Percentiles rank a stretch among this genome's conserved stretches.
phyloP scores from a whole-genome alignment of 306 rosid species.

The Alnus rubra region DNA sequence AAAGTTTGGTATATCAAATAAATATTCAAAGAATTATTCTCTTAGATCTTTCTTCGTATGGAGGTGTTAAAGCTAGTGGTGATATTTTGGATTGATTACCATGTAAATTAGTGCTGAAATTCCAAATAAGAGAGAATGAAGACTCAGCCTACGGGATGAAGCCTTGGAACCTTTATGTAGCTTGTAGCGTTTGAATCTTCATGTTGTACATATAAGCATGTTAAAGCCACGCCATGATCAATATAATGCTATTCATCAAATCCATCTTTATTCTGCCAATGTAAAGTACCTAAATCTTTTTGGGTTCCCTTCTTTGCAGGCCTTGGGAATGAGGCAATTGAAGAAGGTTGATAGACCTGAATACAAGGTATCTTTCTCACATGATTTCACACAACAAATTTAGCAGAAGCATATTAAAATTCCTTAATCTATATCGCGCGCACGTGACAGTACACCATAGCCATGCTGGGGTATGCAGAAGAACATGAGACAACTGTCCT shows the following conservation, averaged over 20 bases:
- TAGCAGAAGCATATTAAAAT: constrained; percentile 2
- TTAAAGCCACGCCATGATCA: neutral
- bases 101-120: neutral
- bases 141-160: neutral
- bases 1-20: no score
- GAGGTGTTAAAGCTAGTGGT: neutral
- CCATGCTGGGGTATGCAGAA: constrained; percentile 85
- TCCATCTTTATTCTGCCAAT: constrained; percentile 1
- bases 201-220: neutral
- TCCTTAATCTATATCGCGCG: constrained; percentile 25
- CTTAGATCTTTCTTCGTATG: neutral
- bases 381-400: neutral
- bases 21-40: neutral
- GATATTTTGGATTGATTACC: neutral
- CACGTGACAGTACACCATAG: constrained; percentile 64
- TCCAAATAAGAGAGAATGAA: neutral
- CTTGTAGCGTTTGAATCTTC: neutral
- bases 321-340: constrained; percentile 74
- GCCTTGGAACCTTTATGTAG: neutral
- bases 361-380: constrained; percentile 57
- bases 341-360: constrained; percentile 82
- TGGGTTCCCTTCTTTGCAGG: constrained; percentile 49
- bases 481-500: constrained; percentile 81
- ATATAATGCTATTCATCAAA: neutral
- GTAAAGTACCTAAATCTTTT: constrained; percentile 10